Conservation (phyloP, 495 filamentous ascomycete genomes). For the Letharia columbiana region DNA sequence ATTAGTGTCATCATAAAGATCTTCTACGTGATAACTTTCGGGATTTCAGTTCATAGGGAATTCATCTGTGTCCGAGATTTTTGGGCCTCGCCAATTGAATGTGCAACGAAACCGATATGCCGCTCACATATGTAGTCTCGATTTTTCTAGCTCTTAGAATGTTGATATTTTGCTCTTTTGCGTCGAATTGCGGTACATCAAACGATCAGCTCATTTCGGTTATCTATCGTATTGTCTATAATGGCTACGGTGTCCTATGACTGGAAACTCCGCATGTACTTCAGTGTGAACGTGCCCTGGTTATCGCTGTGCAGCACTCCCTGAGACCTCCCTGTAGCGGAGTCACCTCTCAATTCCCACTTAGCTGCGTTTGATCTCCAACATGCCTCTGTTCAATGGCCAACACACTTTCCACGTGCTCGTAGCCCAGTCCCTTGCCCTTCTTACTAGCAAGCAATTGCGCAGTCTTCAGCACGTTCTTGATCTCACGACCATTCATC, state of each 20-base stretch:
- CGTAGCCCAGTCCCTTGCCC: constrained; percentile 31
- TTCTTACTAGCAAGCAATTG: constrained; percentile 34
- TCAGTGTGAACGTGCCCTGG: background rate
- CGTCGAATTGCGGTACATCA: no score
- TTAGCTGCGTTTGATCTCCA: background rate
- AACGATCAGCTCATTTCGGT: no score
- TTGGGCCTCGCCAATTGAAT: no score
- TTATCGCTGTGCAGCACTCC: background rate
- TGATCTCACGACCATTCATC: constrained; percentile 57
- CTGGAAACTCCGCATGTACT: background rate
- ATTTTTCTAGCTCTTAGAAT: no score
- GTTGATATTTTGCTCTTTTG: no score
- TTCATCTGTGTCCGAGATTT: no score
- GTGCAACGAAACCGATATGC: no score
- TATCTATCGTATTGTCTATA: no score
- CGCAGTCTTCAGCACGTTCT: constrained; percentile 55
- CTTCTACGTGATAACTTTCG: no score
- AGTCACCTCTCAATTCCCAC: background rate
- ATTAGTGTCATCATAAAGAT: no score
- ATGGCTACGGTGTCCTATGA: background rate
- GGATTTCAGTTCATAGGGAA: no score
- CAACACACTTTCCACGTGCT: constrained; percentile 41
- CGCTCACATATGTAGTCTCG: no score
- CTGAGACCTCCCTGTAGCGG: background rate
- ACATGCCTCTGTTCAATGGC: constrained; percentile 30